Evolutionary conservation across 2,329 filamentous ascomycete species (phyloP), one percentile per base, ranked within the genome.

Genomic region (Neonectria sp.): DNA sequence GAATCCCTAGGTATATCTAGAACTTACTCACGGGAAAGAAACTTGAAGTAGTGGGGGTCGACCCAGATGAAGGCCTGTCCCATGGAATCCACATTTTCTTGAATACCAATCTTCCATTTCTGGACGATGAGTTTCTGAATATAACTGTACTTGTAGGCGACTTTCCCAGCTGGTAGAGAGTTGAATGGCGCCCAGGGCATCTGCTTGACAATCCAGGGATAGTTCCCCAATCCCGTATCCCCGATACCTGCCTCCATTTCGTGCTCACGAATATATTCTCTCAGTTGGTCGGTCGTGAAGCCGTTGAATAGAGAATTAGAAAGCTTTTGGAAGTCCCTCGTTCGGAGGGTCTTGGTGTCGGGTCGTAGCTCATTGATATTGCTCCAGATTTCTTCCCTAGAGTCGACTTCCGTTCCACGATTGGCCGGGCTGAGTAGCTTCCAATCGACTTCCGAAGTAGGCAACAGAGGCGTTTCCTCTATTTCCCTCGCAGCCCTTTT

Each of bases 321-420:
- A 15, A 90, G 73, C 13, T 78, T 77, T 4, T 79, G 74, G 60
- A 87, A 88, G 7, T 86, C 80, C 0, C 74, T 77, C 37, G 77
- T 71, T 2, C 79, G 73, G 5, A 89, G 63, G 9, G 81, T 71
- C 1, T 67, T 79, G 27, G 80, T 80, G 6, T 81, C 79, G 1
- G 88, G 88, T 43, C 81, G 81, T 37, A 90, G 73, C 61, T 83
- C 83, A 35, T 88, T 79, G 21, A 90, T 84, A 64, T 87, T 85
- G 4, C 77, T 73, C 55, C 80, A 74, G 2, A 84, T 77, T 48
- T 87, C 83, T 21, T 81, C 76, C 2, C 68, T 57, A 1, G 71
- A 31, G 2, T 66, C 76, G 1, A 76, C 68, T 3, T 78, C 73
- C 3, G 69, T 68, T 2, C 67, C 71, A 33, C 79, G 72, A 11